Base-by-base conservation (phyloP, 2,329 filamentous ascomycete species). In the Stachybotrys chartarum region DNA sequence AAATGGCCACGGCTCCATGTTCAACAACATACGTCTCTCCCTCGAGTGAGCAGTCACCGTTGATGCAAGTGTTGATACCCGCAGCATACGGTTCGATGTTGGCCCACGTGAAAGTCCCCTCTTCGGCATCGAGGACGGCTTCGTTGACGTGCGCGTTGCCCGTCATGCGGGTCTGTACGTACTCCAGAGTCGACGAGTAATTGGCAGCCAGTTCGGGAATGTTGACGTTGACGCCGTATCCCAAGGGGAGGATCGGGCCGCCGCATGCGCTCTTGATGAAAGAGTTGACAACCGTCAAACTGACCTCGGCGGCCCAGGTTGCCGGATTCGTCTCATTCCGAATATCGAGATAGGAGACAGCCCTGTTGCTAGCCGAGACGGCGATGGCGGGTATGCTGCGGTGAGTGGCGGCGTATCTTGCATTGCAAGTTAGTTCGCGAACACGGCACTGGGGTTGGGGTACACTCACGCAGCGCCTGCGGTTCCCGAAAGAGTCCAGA, bases 201-300 rank as follows among this genome's bases (percentile, higher is more conserved):
- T 77, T 70, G 12, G 68, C 70, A 0, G 69, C 72, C 35, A 81
- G 68, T 3, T 66, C 63, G 1, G 78, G 78, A 30, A 76, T 75
- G 58, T 82, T 82, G 59, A 82, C 75, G 30, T 68, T 77, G 44
- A 79, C 64, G n/a, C 78, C 77, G 57, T 81, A 81, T 2, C 78
- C 78, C 1, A 75, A 65, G 0, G 78, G 79, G 1, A 82, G 65
- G 6, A 74, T 58, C 6, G 68, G 67, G 0, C 61, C 61, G 3
- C 63, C 66, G 5, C 62, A 58, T 0, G 70, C 69, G 30, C 69
- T 75, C 1, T 69, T 60, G 56, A 77, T 73, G 46, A 81, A 68
- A 30, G 74, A 65, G 2, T 77, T 66, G 5, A 80, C 73, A 2
- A 80, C 62, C 42, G 73, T 72, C 18, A 74, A 69, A 0, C 74